Base-by-base conservation (phyloP, 164 flowering plant species). In the Paratinospora sagittata region DNA sequence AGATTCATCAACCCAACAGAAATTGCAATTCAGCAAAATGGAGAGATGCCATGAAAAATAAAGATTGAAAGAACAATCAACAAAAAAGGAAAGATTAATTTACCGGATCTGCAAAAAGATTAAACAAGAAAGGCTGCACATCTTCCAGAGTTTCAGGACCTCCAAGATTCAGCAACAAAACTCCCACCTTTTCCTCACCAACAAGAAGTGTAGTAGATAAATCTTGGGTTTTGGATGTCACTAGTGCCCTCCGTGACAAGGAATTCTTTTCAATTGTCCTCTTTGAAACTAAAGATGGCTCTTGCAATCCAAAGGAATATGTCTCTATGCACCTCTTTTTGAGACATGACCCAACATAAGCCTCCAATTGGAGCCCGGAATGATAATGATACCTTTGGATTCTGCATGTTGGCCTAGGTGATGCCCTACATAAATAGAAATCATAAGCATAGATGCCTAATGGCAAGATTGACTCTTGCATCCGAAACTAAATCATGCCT, bases 91-190 rank as follows among this genome's bases (percentile, higher is more conserved):
- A 12, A 52, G 17, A 14, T 26, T 21, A 33, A 57, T 63, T 79
- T 85, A 95, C 99, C 78, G 99, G 97, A 70, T 95, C 99, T 14
- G 97, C 91, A 73, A 92, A 95, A 61, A 95, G 96, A 79, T 95
- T 95, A 73, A 89, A 95, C 78, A 95, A 78, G 76, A 95, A 95
- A 66, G 99, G 99, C 73, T 95, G 97, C 72, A 92, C 99, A 74
- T 92, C 99, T n/a, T 92, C 97, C 55, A 95, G 90, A 75, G 99
- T 92, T 80, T 95, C 97, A 5, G 99, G 99, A 36, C 97, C 99
- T 71, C 99, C 99, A 79, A 95, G 99, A 74, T 95, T 95, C 64
- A 95, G 87, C 82, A 95, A 79, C 79, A 95, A 76, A 4, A 95
- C 99, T 26, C 99, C 99, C 14, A 92, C 78, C 78, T 86, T 90